phyloP scores from a whole-genome alignment of 2,329 filamentous ascomycete species.

The Alternaria arborescens region DNA sequence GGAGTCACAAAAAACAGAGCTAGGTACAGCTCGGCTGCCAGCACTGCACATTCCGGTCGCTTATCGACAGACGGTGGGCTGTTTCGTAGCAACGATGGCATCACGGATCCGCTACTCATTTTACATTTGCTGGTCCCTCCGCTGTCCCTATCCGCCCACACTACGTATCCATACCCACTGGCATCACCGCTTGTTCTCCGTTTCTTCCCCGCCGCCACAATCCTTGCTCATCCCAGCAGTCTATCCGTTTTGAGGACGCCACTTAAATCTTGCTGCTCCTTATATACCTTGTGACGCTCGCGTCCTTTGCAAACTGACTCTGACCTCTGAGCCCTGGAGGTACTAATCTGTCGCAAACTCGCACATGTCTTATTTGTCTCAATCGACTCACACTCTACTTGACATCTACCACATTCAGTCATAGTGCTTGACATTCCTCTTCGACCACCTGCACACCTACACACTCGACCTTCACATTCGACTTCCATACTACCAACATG shows the following conservation, averaged over 20 bases:
- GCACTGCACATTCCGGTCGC: slow-evolving; percentile 40
- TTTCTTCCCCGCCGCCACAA: slow-evolving; percentile 49
- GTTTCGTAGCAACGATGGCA: slow-evolving; percentile 37
- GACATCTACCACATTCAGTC: slow-evolving; percentile 15
- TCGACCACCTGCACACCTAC: slow-evolving; percentile 2
- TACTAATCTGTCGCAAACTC: slow-evolving; percentile 36
- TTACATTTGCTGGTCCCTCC: slow-evolving; percentile 47
- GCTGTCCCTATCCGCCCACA: slow-evolving; percentile 49
- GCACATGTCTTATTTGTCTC: slow-evolving; percentile 45
- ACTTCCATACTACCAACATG: slow-evolving; percentile 32
- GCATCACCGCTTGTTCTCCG: slow-evolving; percentile 51
- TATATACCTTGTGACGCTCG: slow-evolving; percentile 51
- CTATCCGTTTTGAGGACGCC: slow-evolving; percentile 50
- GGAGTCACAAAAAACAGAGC: slow-evolving; percentile 38
- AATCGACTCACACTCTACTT: slow-evolving; percentile 17
- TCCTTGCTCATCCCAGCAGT: slow-evolving; percentile 46
- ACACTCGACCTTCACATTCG: not conserved
- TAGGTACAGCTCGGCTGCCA: slow-evolving; percentile 36
- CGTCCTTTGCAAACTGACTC: slow-evolving; percentile 40
- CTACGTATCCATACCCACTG: slow-evolving; percentile 48
- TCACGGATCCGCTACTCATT: slow-evolving; percentile 39
- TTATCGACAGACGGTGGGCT: slow-evolving; percentile 35
- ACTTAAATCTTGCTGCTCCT: slow-evolving; percentile 51
- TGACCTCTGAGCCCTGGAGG: slow-evolving; percentile 35
- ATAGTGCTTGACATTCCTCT: slow-evolving; percentile 16